Base-by-base conservation (phyloP, 805 yeast species). In the Candida vaughaniae region DNA sequence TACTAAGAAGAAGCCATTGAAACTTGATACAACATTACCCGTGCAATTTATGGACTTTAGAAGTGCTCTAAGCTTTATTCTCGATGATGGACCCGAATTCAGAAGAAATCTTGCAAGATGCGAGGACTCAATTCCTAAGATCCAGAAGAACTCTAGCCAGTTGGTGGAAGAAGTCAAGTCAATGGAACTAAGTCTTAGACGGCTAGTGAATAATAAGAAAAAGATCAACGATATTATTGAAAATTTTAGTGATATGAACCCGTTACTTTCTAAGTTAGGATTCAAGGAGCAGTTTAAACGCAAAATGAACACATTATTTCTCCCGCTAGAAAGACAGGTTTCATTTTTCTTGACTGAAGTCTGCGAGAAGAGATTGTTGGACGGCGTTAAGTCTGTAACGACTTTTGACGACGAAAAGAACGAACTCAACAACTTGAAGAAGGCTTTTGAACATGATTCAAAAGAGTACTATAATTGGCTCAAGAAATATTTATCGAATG, bases 21-120 rank as follows among this genome's bases (percentile, higher is more conserved):
- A 14, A 11, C 11, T 27, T 11, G 18, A 27, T 7, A 27, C 30
- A 6, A 20, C 39, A 4, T 18, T 20, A 4, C n/a, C 27, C 3
- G 29, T 43, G 16, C 35, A 31, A 25, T 31, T 46, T 3, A 26
- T 43, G 3, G 58, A 60, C 20, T 56, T 53, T 36, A 52, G 60
- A 30, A 52, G 45, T 25, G 64, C 54, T 4, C 67, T 64, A 39
- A 53, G 45, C 22, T 66, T 66, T 38, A 55, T 51, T 25, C 49
- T 64, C 12, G 69, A 66, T 31, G 74, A 69, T 43, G 74, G 74
- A 0, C 74, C 74, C 4, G 70, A 66, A 33, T 67, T 68, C 36
- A 45, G 74, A 18, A 58, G 49, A 15, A 41, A 58, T 4, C 51
- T 69, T 27, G 45, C 43, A 6, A 48, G 44, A n/a, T 61, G 63